Evolutionary conservation across 2,329 filamentous ascomycete species (phyloP).

Genomic region (Epichloe festucae): DNA sequence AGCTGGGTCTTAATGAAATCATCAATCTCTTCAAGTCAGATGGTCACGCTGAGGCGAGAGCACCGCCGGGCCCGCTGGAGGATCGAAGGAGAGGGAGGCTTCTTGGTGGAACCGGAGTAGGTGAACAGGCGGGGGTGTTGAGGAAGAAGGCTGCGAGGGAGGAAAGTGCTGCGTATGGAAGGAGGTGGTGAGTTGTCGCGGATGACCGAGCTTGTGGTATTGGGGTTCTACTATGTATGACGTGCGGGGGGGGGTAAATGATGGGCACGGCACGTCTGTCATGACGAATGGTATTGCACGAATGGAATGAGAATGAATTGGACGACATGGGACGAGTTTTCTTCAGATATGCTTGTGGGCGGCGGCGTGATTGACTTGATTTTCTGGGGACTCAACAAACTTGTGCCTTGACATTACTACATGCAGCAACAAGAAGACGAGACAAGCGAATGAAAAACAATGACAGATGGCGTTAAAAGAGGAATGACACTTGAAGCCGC

Average conservation of each 20-base stretch:
- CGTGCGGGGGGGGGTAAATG: neutral
- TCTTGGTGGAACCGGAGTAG: slow-evolving; percentile 1
- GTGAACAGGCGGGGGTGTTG: slow-evolving; percentile 9
- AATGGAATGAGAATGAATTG: too few species aligned
- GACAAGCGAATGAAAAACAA: too few species aligned
- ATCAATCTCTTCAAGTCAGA: slow-evolving; percentile 75
- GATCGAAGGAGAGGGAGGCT: neutral
- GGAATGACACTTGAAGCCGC: too few species aligned
- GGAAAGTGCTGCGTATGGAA: slow-evolving; percentile 28
- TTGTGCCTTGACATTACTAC: too few species aligned
- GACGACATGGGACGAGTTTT: too few species aligned
- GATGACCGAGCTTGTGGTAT: neutral
- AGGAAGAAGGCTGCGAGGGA: slow-evolving; percentile 18
- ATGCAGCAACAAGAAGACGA: too few species aligned
- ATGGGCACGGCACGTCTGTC: too few species aligned
- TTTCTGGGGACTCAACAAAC: too few species aligned
- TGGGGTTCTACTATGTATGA: neutral
- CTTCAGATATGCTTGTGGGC: too few species aligned
- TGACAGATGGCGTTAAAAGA: too few species aligned
- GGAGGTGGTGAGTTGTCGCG: slow-evolving; percentile 23
- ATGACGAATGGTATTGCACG: too few species aligned
- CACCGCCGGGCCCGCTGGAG: slow-evolving; percentile 4
- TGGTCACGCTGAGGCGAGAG: slow-evolving; percentile 13
- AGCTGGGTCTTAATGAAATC: slow-evolving; percentile 87
- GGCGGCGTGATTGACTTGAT: too few species aligned